Evolutionary conservation across 2,329 filamentous ascomycete species (phyloP).

Genomic region (Pseudogymnoascus pannorum): DNA sequence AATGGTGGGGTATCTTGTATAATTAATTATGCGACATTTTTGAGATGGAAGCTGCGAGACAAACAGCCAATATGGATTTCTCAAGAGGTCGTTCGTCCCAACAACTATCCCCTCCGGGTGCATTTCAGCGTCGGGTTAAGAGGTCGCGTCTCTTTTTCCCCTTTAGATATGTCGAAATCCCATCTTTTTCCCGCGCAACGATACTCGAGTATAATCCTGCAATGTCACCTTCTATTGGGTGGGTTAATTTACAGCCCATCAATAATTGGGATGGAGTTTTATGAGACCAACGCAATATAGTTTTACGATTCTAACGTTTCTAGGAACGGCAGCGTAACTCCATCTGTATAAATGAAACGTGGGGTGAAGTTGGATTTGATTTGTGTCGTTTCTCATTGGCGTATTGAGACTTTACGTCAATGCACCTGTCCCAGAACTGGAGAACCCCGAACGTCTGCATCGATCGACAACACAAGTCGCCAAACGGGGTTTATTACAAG

Average conservation of each 20-base stretch:
- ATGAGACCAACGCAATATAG: neutral
- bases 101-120: neutral
- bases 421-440: neutral
- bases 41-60: neutral
- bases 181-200: neutral
- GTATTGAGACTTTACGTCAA: constrained; percentile 1
- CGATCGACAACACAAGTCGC: neutral
- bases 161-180: neutral
- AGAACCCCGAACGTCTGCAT: neutral
- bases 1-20: neutral
- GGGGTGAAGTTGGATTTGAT: neutral
- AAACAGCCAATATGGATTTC: neutral
- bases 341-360: neutral
- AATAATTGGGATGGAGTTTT: neutral
- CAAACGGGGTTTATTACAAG: neutral
- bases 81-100: neutral
- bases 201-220: no score
- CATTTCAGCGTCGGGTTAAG: neutral
- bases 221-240: no score
- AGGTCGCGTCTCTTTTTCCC: neutral
- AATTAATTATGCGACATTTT: neutral
- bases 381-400: neutral
- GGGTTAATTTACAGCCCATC: neutral
- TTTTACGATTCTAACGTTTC: neutral
- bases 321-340: neutral